Conservation (phyloP, 257 asterid genomes). For the Solanum clarkiae region DNA sequence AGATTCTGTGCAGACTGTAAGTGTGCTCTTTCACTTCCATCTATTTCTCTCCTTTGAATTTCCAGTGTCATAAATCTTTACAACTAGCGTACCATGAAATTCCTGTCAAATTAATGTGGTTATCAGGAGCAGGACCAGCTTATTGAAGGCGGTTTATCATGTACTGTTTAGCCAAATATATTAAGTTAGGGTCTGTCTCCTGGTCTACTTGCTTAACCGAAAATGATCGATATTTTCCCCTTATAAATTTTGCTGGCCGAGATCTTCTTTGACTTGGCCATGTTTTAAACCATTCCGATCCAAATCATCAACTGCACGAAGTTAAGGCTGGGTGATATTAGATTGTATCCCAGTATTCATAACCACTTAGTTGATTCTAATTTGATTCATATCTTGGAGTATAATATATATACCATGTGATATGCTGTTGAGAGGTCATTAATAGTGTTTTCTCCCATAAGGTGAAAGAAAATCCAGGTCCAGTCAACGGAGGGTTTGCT, state of each 20-base stretch:
- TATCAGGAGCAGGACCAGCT: neutral
- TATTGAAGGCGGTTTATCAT: neutral
- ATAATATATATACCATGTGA: neutral
- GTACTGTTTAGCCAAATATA: neutral
- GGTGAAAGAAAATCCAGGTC: constrained; percentile 96
- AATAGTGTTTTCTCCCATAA: constrained; percentile 10
- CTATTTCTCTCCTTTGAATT: neutral
- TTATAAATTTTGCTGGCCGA: neutral
- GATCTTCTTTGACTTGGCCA: neutral
- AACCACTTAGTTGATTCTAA: neutral
- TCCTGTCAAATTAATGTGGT: neutral
- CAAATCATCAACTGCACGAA: neutral
- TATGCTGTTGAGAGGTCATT: neutral
- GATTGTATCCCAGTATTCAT: neutral
- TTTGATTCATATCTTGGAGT: neutral
- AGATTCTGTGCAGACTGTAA: constrained; percentile 66
- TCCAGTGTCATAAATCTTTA: neutral
- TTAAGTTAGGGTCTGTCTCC: neutral
- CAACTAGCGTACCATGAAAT: neutral
- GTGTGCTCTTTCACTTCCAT: constrained; percentile 6
- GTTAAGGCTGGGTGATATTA: neutral
- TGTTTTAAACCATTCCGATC: neutral
- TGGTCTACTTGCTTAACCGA: neutral
- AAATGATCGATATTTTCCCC: neutral
- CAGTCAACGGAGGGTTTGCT: constrained; percentile 81